Evolutionary conservation across 2,329 filamentous ascomycete genomes (phyloP).

Genomic region (Fusarium sp.): DNA sequence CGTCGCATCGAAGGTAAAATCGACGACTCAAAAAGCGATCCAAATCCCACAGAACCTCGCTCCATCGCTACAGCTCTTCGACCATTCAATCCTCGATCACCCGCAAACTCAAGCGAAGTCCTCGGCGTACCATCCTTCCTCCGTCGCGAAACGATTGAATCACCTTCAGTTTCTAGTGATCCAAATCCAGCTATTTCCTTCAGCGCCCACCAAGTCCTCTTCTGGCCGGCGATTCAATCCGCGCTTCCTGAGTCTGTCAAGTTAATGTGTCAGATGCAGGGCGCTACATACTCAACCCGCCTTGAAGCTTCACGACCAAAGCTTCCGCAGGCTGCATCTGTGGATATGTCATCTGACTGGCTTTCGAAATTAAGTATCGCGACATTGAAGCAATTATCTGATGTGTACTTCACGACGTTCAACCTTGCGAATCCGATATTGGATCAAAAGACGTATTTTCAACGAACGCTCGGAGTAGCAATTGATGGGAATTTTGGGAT

Average conservation of each 20-base stretch:
- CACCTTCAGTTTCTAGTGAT: conserved; percentile 4
- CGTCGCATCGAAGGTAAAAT: conserved; percentile 40
- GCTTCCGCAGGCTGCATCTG: conserved; percentile 9
- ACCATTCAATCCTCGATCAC: conserved; percentile 18
- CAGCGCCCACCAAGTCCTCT: conserved; percentile 22
- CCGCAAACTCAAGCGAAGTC: conserved; percentile 35
- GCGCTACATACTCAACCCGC: conserved; percentile 8
- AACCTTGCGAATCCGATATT: conserved; percentile 26
- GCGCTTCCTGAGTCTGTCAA: conserved; percentile 22
- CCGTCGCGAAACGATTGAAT: conserved; percentile 9
- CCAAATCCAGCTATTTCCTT: conserved; percentile 25
- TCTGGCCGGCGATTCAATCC: conserved; percentile 27
- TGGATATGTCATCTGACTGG: conserved; percentile 14
- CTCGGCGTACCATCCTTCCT: conserved; percentile 24
- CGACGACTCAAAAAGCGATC: conserved; percentile 14
- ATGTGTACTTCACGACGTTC: conserved; percentile 31
- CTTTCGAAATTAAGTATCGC: background rate
- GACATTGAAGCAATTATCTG: conserved; percentile 29
- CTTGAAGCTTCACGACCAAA: conserved; percentile 18
- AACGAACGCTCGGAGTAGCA: conserved; percentile 24
- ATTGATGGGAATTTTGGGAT: conserved; percentile 33
- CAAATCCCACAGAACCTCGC: background rate
- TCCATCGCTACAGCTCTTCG: background rate
- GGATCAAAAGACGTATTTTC: conserved; percentile 38
- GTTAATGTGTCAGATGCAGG: conserved; percentile 31